These are phyloP conservation scores for Mortierella sp. DNA, from an alignment of 371 early-diverging fungal species.

Conservation along the genomic window DNA sequence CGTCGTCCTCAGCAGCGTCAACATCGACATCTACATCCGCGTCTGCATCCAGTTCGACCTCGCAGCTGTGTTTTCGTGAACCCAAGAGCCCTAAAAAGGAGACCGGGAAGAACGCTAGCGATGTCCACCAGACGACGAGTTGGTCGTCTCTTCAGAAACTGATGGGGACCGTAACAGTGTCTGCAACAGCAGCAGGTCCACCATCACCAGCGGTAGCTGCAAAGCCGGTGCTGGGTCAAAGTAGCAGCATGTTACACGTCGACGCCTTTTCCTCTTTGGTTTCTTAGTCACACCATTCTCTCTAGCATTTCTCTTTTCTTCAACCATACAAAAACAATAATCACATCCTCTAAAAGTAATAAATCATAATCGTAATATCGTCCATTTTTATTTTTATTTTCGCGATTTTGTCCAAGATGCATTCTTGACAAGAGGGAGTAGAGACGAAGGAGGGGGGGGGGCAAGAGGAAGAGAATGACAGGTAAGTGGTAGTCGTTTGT, in stretches of 20 bases:
- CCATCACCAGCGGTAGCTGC: neutral
- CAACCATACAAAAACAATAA: neutral
- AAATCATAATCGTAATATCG: neutral
- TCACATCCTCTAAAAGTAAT: neutral
- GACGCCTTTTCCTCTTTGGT: neutral
- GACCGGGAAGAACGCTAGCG: neutral
- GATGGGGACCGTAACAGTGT: conserved; percentile 24
- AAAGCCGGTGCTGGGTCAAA: too few species aligned
- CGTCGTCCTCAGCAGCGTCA: neutral
- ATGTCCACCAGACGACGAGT: neutral
- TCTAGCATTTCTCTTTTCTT: neutral
- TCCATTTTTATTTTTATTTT: neutral
- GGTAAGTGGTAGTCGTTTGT: neutral
- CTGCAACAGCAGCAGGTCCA: neutral
- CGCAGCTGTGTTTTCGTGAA: neutral
- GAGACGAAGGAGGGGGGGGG: neutral
- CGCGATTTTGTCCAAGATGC: neutral
- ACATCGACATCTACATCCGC: neutral
- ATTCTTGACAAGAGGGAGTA: neutral
- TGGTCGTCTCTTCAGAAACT: conserved; percentile 34
- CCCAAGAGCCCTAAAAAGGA: conserved; percentile 3
- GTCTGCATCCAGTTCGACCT: neutral
- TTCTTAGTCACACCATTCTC: neutral
- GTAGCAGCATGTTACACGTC: neutral
- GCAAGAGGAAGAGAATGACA: neutral